A percentile compares a stretch with the other conserved stretches of the same genome.
phyloP scores from a whole-genome alignment of 1,139 yeast genomes.

The Ashbya aceris region DNA sequence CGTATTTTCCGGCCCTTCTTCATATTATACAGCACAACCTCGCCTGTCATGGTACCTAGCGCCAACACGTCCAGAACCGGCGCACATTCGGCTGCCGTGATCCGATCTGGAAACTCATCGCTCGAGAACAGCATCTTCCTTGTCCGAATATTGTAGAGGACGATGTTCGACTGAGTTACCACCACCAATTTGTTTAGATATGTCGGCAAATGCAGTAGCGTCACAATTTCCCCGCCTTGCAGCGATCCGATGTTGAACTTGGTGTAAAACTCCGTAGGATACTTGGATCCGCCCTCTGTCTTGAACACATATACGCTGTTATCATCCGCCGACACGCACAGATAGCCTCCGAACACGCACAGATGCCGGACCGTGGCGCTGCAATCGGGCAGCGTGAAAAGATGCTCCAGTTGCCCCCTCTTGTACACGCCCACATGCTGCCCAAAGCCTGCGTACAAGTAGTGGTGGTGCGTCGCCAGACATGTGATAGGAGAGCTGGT shows the following conservation, averaged over 20 bases:
- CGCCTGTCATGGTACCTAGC: slow-evolving; percentile 64
- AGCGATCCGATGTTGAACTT: slow-evolving; percentile 46
- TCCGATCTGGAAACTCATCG: slow-evolving; percentile 38
- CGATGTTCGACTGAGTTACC: slow-evolving; percentile 53
- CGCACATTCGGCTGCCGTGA: slow-evolving; percentile 65
- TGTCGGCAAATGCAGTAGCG: slow-evolving; percentile 78
- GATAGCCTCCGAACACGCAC: slow-evolving; percentile 67
- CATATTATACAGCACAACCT: slow-evolving; percentile 56
- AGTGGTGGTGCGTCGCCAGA: slow-evolving; percentile 73
- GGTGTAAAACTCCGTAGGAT: slow-evolving; percentile 59
- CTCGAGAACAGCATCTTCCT: slow-evolving; percentile 64
- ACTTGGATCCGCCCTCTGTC: slow-evolving; percentile 36
- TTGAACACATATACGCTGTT: slow-evolving; percentile 56
- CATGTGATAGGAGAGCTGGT: slow-evolving; percentile 62
- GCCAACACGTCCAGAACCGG: slow-evolving; percentile 84
- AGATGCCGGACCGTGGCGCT: slow-evolving; percentile 39
- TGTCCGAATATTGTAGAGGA: slow-evolving; percentile 65
- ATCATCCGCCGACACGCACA: slow-evolving; percentile 49
- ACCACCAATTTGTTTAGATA: slow-evolving; percentile 82
- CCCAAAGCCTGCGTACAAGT: slow-evolving; percentile 72
- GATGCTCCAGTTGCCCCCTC: slow-evolving; percentile 68
- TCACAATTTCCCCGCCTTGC: slow-evolving; percentile 58
- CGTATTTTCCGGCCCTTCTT: slow-evolving; percentile 55
- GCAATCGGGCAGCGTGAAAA: slow-evolving; percentile 32
- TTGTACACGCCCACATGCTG: slow-evolving; percentile 66